These are phyloP conservation scores for Apocynum venetum DNA, from an alignment of 257 asterid species.

Conservation along the genomic window DNA sequence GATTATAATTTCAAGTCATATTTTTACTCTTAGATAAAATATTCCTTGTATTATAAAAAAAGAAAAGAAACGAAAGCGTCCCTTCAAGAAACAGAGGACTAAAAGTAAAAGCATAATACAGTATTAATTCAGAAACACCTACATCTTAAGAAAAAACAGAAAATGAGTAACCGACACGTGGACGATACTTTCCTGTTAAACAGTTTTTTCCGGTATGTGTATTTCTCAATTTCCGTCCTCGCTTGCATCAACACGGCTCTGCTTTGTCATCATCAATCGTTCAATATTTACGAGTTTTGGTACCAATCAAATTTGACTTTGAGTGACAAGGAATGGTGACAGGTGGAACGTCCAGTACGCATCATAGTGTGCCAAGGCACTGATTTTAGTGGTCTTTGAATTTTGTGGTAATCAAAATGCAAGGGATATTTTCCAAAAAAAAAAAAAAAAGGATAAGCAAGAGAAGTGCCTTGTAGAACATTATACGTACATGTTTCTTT, in stretches of 20 bases:
- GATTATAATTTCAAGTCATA: too few species aligned
- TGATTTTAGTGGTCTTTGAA: not conserved
- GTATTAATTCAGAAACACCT: too few species aligned
- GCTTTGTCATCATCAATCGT: not conserved
- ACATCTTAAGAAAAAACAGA: not conserved
- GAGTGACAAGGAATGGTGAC: not conserved
- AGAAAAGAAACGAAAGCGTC: too few species aligned
- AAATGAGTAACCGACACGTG: not conserved
- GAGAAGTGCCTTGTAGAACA: not conserved
- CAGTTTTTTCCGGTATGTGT: constrained; percentile 8
- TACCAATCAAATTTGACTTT: not conserved
- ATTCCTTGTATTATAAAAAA: too few species aligned
- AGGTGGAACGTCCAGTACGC: constrained; percentile 17
- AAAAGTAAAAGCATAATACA: not conserved
- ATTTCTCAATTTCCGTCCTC: not conserved
- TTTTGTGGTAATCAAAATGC: not conserved
- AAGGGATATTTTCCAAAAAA: too few species aligned
- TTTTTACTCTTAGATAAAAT: too few species aligned
- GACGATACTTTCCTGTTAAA: not conserved
- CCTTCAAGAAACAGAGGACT: not conserved
- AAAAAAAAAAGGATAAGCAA: too few species aligned
- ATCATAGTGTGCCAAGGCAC: constrained; percentile 21
- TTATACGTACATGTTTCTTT: constrained; percentile 11
- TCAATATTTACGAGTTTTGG: not conserved
- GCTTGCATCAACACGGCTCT: not conserved